These are phyloP conservation scores for Teunomyces barrocoloradensis DNA, from an alignment of 805 yeast genomes.

Conservation along the genomic window DNA sequence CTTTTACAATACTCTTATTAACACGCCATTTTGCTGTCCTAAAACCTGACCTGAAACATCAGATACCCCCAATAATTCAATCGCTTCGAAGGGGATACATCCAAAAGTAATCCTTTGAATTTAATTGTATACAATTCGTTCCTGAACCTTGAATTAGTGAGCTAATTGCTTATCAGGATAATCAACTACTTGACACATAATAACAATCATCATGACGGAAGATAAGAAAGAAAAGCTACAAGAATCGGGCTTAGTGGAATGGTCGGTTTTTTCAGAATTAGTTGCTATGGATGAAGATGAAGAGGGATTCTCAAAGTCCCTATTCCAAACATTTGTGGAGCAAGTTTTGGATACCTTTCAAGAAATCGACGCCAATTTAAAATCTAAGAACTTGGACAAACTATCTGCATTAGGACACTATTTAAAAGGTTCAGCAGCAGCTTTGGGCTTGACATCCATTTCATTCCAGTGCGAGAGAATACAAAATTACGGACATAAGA, in stretches of 20 bases:
- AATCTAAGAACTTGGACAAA: conserved; percentile 47
- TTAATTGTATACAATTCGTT: background rate
- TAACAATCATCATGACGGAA: conserved; percentile 8
- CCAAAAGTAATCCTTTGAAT: background rate
- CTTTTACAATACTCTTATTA: background rate
- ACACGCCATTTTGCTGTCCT: background rate
- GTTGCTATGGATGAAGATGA: conserved; percentile 96
- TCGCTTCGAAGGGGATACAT: background rate
- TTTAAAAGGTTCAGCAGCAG: conserved; percentile 93
- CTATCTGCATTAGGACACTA: conserved; percentile 85
- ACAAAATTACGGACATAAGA: conserved; percentile 77
- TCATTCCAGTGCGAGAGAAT: conserved; percentile 89
- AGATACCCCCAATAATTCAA: background rate
- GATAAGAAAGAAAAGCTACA: conserved; percentile 28
- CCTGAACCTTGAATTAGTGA: too few species aligned
- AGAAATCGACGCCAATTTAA: conserved; percentile 61
- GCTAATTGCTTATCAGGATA: background rate
- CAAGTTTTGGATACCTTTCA: conserved; percentile 81
- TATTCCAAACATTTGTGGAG: conserved; percentile 81
- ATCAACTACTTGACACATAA: background rate
- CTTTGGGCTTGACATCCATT: conserved; percentile 79
- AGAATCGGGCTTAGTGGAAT: conserved; percentile 70
- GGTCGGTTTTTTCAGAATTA: conserved; percentile 85
- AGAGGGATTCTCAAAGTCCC: conserved; percentile 78
- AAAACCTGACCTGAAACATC: background rate